These are phyloP conservation scores for Anisogramma anomala DNA, from an alignment of 2,329 filamentous ascomycete genomes.

Conservation along the genomic window DNA sequence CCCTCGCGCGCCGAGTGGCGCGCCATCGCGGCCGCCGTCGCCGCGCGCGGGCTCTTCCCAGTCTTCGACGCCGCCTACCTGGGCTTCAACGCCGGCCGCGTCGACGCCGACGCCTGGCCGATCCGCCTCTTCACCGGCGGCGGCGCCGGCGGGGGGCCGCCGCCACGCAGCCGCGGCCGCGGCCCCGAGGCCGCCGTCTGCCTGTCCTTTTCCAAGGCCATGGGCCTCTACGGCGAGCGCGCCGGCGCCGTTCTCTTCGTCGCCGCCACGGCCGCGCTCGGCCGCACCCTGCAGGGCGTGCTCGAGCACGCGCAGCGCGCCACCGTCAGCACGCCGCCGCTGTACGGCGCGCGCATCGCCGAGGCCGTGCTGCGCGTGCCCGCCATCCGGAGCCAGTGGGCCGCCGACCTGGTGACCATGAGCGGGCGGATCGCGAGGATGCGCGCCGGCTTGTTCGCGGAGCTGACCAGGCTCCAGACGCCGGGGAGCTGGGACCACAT, in stretches of 20 bases:
- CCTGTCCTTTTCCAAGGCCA: slow-evolving; percentile 52
- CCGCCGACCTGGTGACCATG: slow-evolving; percentile 26
- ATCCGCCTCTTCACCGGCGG: slow-evolving; percentile 23
- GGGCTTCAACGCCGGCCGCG: slow-evolving; percentile 22
- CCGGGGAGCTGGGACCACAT: slow-evolving; percentile 29
- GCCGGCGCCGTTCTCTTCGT: slow-evolving; percentile 23
- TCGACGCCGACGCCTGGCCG: slow-evolving; percentile 23
- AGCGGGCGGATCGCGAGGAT: slow-evolving; percentile 25
- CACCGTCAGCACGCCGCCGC: slow-evolving; percentile 26
- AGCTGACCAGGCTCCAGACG: slow-evolving; percentile 21
- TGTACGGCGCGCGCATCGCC: slow-evolving; percentile 26
- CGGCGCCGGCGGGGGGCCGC: too few species aligned
- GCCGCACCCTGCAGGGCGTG: slow-evolving; percentile 19
- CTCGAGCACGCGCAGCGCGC: slow-evolving; percentile 24
- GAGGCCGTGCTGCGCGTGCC: slow-evolving; percentile 22
- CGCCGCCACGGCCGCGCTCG: slow-evolving; percentile 12
- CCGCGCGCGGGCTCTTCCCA: slow-evolving; percentile 19
- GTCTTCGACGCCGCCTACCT: slow-evolving; percentile 25
- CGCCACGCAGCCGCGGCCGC: too few species aligned
- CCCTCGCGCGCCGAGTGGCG: slow-evolving; percentile 25
- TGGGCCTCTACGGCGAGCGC: slow-evolving; percentile 33
- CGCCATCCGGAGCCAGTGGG: slow-evolving; percentile 24
- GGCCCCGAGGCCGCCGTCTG: slow-evolving; percentile 41
- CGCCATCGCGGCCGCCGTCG: slow-evolving; percentile 18
- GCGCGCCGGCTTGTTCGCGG: slow-evolving; percentile 24